Conservation (phyloP, 805 yeast genomes). For the Tetrapisispora pingtungensis region DNA sequence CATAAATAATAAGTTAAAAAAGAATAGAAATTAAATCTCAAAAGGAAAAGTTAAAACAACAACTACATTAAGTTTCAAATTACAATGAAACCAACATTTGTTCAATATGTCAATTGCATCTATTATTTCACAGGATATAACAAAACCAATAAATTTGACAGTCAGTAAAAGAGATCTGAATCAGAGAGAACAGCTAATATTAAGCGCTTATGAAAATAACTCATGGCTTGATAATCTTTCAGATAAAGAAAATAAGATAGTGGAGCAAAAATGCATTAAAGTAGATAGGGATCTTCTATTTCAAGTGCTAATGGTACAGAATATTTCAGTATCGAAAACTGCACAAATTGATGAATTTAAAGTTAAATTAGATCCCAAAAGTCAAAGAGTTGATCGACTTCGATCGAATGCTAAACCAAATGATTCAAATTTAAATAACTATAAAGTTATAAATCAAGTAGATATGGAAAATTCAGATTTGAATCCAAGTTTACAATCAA, state of each 20-base stretch:
- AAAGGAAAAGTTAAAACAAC: no score
- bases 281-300: slow-evolving; percentile 32
- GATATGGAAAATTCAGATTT: slow-evolving; percentile 34
- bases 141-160: slow-evolving; percentile 5
- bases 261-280: slow-evolving; percentile 11
- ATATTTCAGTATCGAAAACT: slow-evolving; percentile 41
- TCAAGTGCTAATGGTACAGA: slow-evolving; percentile 47
- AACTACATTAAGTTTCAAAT: no score
- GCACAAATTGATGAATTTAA: slow-evolving; percentile 48
- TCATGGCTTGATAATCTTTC: slow-evolving; percentile 10
- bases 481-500: slow-evolving; percentile 4
- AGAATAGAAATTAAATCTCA: no score
- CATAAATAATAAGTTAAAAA: no score
- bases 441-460: slow-evolving; percentile 38
- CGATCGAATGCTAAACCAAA: neutral
- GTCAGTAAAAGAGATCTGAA: slow-evolving; percentile 2
- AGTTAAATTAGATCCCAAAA: slow-evolving; percentile 44
- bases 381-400: slow-evolving; percentile 50
- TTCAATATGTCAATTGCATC: slow-evolving; percentile 6
- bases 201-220: slow-evolving; percentile 13
- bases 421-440: slow-evolving; percentile 10
- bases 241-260: slow-evolving; percentile 1
- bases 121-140: slow-evolving; percentile 20
- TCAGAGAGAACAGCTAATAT: slow-evolving; percentile 10
- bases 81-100: no score